These are phyloP conservation scores for Aspergillus sp. DNA, from an alignment of 2,329 filamentous ascomycete genomes.

Conservation along the genomic window DNA sequence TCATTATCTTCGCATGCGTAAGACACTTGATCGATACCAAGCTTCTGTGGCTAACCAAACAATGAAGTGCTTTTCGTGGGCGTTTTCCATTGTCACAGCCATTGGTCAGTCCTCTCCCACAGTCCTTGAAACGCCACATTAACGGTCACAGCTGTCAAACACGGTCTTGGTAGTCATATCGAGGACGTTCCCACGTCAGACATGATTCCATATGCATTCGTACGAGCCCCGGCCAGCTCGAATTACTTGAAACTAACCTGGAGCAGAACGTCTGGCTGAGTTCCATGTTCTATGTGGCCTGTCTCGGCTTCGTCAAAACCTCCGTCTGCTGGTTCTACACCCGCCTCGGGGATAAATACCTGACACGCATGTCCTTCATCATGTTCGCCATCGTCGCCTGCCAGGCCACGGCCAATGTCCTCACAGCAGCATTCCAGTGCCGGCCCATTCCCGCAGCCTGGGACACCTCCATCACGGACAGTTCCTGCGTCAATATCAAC, in stretches of 20 bases:
- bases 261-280: conserved; percentile 45
- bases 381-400: conserved; percentile 44
- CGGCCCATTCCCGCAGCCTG: conserved; percentile 42
- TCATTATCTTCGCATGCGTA: conserved; percentile 34
- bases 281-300: conserved; percentile 51
- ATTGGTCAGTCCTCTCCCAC: conserved; percentile 22
- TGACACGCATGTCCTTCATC: conserved; percentile 36
- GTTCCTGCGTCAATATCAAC: conserved; percentile 50
- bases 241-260: not conserved
- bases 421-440: conserved; percentile 48
- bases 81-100: conserved; percentile 38
- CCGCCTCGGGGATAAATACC: conserved; percentile 41
- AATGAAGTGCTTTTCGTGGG: conserved; percentile 32
- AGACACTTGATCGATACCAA: conserved; percentile 1
- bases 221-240: not conserved
- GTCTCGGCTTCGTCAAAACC: conserved; percentile 49
- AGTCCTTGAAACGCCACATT: not conserved
- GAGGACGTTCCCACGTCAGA: conserved; percentile 10
- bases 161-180: conserved; percentile 19
- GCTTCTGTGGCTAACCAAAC: not conserved
- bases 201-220: conserved; percentile 13
- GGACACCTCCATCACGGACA: conserved; percentile 28
- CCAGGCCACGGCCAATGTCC: conserved; percentile 43
- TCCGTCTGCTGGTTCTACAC: conserved; percentile 50
- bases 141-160: conserved; percentile 13